A percentile compares a stretch with the other conserved stretches of the same genome.
These are phyloP conservation scores for Pseudocercospora macadamiae DNA, from an alignment of 2,329 filamentous ascomycete species.

Conservation along the genomic window DNA sequence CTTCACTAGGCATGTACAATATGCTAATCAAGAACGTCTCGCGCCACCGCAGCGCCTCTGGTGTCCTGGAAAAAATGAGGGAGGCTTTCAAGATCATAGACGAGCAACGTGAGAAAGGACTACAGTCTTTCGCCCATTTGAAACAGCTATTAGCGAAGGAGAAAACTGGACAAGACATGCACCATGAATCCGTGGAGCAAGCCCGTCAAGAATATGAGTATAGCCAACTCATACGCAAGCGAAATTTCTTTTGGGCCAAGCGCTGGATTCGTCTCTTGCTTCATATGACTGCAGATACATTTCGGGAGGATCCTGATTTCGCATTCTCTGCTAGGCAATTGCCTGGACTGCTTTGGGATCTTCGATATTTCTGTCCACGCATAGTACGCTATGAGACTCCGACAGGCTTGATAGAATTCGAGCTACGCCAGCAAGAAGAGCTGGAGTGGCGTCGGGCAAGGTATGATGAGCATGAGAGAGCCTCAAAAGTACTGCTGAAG, in stretches of 20 bases:
- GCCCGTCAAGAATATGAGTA: slow-evolving; percentile 26
- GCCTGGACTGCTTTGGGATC: slow-evolving; percentile 33
- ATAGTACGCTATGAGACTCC: slow-evolving; percentile 34
- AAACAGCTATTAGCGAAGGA: slow-evolving; percentile 8
- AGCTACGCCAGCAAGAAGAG: slow-evolving; percentile 20
- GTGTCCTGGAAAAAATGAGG: slow-evolving; percentile 31
- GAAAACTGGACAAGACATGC: not conserved
- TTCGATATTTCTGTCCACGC: slow-evolving; percentile 26
- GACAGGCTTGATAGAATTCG: slow-evolving; percentile 35
- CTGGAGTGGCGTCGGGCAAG: slow-evolving; percentile 8
- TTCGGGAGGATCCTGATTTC: not conserved
- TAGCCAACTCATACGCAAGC: slow-evolving; percentile 23
- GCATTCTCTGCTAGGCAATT: slow-evolving; percentile 21
- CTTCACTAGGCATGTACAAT: slow-evolving; percentile 61
- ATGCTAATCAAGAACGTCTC: slow-evolving; percentile 35
- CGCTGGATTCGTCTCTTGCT: slow-evolving; percentile 36
- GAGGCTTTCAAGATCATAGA: slow-evolving; percentile 25
- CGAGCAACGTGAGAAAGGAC: not conserved
- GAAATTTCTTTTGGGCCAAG: slow-evolving; percentile 30
- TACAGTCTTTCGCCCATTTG: not conserved
- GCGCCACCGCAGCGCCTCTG: slow-evolving; percentile 12
- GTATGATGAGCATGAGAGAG: not conserved
- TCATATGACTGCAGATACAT: not conserved
- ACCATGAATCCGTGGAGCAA: slow-evolving; percentile 13
- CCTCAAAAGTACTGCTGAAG: not conserved